A percentile compares a stretch with the other conserved stretches of the same genome.
These are phyloP conservation scores for Pichia sp. DNA, from an alignment of 1,139 yeast species.

Conservation along the genomic window DNA sequence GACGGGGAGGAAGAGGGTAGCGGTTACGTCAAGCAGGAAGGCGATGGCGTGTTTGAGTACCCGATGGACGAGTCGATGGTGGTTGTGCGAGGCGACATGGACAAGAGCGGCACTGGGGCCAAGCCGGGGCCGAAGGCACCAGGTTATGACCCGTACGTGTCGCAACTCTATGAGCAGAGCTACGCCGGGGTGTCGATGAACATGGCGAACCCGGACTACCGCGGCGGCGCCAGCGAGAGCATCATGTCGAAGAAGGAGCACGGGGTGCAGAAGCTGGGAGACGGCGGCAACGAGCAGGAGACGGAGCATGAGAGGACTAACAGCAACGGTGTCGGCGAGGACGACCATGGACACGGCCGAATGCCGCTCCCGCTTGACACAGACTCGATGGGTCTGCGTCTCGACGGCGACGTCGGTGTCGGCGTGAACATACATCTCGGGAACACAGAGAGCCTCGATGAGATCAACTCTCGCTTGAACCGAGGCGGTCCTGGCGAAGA, in stretches of 20 bases:
- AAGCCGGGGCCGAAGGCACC: background rate
- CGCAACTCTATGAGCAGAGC: slow-evolving; percentile 30
- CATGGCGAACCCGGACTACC: slow-evolving; percentile 27
- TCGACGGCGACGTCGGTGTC: slow-evolving; percentile 8
- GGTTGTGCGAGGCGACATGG: slow-evolving; percentile 4
- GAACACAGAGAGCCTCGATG: slow-evolving; percentile 8
- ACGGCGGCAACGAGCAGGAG: background rate
- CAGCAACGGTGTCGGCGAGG: background rate
- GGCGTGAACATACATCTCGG: slow-evolving; percentile 13
- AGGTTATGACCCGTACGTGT: slow-evolving; percentile 24
- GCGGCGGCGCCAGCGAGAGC: slow-evolving; percentile 18
- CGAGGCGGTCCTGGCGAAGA: background rate
- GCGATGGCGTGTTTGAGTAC: slow-evolving; percentile 16
- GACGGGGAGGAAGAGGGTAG: slow-evolving; percentile 24
- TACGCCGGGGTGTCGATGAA: slow-evolving; percentile 24
- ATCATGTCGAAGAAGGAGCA: slow-evolving; percentile 3
- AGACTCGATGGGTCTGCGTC: background rate
- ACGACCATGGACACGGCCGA: background rate
- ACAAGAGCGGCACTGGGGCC: background rate
- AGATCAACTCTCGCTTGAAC: slow-evolving; percentile 8
- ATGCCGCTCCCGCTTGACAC: slow-evolving; percentile 1
- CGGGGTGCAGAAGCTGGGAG: background rate
- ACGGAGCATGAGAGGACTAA: too few relatives aligned
- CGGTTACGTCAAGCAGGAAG: slow-evolving; percentile 31
- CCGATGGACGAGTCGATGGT: slow-evolving; percentile 11